Conservation (phyloP, 768 basidiomycete genomes). For the Boletellus ananiceps region DNA sequence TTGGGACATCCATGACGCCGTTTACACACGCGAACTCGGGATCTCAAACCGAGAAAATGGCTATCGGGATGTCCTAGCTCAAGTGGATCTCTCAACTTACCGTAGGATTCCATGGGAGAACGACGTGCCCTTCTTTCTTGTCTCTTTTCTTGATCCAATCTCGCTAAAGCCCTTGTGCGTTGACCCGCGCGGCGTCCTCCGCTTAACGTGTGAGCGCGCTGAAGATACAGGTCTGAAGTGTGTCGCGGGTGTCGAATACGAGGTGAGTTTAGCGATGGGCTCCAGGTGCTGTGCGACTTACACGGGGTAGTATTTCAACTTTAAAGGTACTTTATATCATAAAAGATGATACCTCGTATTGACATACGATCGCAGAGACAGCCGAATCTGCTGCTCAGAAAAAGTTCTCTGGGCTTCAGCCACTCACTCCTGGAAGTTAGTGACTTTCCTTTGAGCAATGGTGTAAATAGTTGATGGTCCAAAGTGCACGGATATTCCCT, state of each 20-base stretch:
- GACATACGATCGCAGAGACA: conserved; percentile 55
- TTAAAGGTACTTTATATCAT: conserved; percentile 55
- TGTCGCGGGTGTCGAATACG: conserved; percentile 89
- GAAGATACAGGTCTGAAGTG: conserved; percentile 52
- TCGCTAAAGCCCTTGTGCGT: conserved; percentile 71
- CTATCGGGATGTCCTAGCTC: conserved; percentile 83
- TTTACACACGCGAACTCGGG: conserved; percentile 80
- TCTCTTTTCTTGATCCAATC: conserved; percentile 86
- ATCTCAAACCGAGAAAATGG: conserved; percentile 93
- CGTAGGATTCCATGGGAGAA: conserved; percentile 91
- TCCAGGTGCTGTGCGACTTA: conserved; percentile 7
- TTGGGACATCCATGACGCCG: conserved; percentile 89
- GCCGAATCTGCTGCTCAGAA: conserved; percentile 72
- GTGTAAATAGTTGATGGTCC: not conserved
- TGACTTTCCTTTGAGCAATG: conserved; percentile 8
- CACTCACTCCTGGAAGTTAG: conserved; percentile 92
- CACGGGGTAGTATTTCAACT: conserved; percentile 71
- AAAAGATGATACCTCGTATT: not conserved
- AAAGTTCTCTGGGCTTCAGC: conserved; percentile 64
- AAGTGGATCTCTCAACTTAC: conserved; percentile 82
- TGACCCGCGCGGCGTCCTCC: conserved; percentile 83
- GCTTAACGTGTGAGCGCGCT: conserved; percentile 50
- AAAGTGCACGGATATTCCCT: conserved; percentile 97
- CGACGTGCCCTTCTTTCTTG: conserved; percentile 88
- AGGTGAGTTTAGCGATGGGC: conserved; percentile 45